phyloP scores from a whole-genome alignment of 1,284 basidiomycete genomes.

The Exobasidium cylindrosporum region DNA sequence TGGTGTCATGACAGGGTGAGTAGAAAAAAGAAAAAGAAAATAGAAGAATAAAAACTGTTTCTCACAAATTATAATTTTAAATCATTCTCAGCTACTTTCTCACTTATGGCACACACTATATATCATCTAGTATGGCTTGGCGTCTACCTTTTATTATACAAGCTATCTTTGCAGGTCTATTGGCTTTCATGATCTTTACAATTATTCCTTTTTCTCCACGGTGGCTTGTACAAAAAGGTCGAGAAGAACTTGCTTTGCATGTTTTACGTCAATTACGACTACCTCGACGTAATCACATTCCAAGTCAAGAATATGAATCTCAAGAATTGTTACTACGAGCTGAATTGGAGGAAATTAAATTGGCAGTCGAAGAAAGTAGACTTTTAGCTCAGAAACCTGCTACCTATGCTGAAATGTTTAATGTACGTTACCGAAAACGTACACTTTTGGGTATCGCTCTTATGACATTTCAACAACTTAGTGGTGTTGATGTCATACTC shows the following conservation, averaged over 20 bases:
- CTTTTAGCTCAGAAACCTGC: not conserved
- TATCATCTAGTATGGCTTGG: conserved; percentile 10
- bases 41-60: too few species aligned
- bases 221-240: conserved; percentile 10
- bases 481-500: conserved; percentile 14
- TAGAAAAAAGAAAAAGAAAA: too few species aligned
- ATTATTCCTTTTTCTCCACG: conserved; percentile 15
- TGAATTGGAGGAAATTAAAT: not conserved
- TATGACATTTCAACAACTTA: conserved; percentile 13
- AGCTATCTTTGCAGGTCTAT: not conserved
- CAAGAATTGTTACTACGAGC: not conserved
- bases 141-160: conserved; percentile 12
- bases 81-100: conserved; percentile 15
- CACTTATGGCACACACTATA: conserved; percentile 5
- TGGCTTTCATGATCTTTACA: conserved; percentile 3
- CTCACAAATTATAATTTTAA: too few species aligned
- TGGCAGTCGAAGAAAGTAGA: not conserved
- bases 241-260: conserved; percentile 8
- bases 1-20: conserved; percentile 13
- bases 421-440: conserved; percentile 8
- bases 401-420: conserved; percentile 12
- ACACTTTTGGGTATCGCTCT: conserved; percentile 12
- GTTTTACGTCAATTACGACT: conserved; percentile 5
- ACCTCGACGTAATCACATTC: not conserved
- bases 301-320: not conserved